Percentiles rank a stretch among this genome's conserved stretches.
These are phyloP conservation scores for Strobilomyces dryophilus DNA, from an alignment of 768 basidiomycete species.

Conservation along the genomic window DNA sequence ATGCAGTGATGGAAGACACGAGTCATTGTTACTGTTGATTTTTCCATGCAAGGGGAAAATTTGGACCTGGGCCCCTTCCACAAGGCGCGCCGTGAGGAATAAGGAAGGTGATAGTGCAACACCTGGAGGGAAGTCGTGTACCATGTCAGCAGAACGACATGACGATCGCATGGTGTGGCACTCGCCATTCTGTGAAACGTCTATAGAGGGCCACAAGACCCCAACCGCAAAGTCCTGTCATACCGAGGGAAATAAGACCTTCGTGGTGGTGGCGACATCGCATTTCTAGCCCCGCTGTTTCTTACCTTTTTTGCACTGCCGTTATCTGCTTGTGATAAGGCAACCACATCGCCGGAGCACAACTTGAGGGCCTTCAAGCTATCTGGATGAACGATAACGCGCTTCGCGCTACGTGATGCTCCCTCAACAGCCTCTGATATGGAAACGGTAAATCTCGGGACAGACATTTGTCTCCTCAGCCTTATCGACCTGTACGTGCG, in stretches of 20 bases:
- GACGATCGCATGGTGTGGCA: slow-evolving; percentile 12
- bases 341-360: slow-evolving; percentile 66
- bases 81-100: slow-evolving; percentile 56
- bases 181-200: slow-evolving; percentile 56
- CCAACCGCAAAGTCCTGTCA: slow-evolving; percentile 63
- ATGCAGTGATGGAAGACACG: slow-evolving; percentile 48
- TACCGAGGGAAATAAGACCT: slow-evolving; percentile 14
- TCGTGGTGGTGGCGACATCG: slow-evolving; percentile 3
- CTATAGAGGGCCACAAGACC: slow-evolving; percentile 70
- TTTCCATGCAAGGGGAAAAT: slow-evolving; percentile 46
- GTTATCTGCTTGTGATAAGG: slow-evolving; percentile 42
- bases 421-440: slow-evolving; percentile 32
- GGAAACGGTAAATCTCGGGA: slow-evolving; percentile 36
- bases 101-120: slow-evolving; percentile 53
- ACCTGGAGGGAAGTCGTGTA: slow-evolving; percentile 42
- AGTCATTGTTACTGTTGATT: slow-evolving; percentile 32
- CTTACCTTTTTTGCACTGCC: slow-evolving; percentile 33
- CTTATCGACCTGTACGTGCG: slow-evolving; percentile 1
- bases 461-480: slow-evolving; percentile 13
- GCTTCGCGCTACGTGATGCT: slow-evolving; percentile 51
- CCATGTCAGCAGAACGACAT: neutral
- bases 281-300: slow-evolving; percentile 10
- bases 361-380: slow-evolving; percentile 56
- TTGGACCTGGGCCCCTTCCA: slow-evolving; percentile 44
- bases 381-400: slow-evolving; percentile 62